Base-by-base conservation (phyloP, 495 filamentous ascomycete genomes). In the Bacidia rubella region DNA sequence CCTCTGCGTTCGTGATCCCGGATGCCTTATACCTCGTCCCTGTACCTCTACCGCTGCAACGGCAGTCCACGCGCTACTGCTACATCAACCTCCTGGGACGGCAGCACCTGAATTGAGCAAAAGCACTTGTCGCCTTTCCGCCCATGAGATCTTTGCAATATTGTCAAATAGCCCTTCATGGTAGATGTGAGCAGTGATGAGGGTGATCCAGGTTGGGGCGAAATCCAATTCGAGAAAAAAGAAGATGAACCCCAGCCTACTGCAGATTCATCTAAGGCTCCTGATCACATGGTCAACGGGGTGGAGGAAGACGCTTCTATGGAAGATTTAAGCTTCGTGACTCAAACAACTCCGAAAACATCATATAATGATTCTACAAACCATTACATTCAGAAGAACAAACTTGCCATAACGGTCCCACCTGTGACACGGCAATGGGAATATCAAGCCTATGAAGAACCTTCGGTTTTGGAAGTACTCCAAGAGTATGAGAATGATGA, bases 381-480 rank as follows among this genome's bases (percentile, higher is more conserved):
- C 11, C 32, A 50, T 22, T 50, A 48, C 35, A 47, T 58, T 3
- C 29, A 47, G 39, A 54, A 49, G 17, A 32, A 57, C 21, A 41
- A 56, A 11, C 51, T 66, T 40, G 56, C 61, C 25, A 65, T 77
- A 19, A 58, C 71, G 27, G 62, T 77, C 9, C 73, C 74, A 9
- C 42, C 49, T 0, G 57, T 70, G 21, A 49, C 62, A 20, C 58
- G 68, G n/a, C 52, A 56, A 2, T 66, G 68, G 51, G 72, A 77
- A 49, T 80, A 77, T 56, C 61, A 71, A 26, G 66, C 63, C 47
- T 67, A 74, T 10, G 64, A 63, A n/a, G 75, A 70, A 7, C 70
- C 76, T 52, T 69, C 63, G 49, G 60, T 59, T 2, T 68, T 71
- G 23, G 57, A 60, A 10, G 60, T 79, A 19, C 55, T 76, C 47